These are phyloP conservation scores for Penicillium goetzii DNA, from an alignment of 495 filamentous ascomycete species.

Conservation along the genomic window DNA sequence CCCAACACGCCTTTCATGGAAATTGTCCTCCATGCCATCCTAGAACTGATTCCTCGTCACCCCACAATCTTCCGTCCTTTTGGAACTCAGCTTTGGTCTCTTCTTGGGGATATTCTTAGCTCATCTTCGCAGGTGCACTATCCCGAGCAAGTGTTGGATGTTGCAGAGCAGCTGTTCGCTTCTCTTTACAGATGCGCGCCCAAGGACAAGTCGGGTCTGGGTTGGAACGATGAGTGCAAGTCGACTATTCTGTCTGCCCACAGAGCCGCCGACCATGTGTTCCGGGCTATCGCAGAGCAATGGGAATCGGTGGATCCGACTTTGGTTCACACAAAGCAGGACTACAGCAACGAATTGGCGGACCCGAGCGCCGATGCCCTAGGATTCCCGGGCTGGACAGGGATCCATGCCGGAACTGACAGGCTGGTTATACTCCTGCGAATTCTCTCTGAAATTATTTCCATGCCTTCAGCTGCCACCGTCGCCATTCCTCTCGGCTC, in stretches of 20 bases:
- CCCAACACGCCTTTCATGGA: conserved; percentile 56
- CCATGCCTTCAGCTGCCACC: conserved; percentile 58
- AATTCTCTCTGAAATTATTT: conserved; percentile 59
- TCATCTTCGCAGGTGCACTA: conserved; percentile 39
- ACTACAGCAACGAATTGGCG: conserved; percentile 44
- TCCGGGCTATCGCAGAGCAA: conserved; percentile 75
- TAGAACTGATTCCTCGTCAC: conserved; percentile 71
- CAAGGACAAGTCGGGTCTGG: conserved; percentile 70
- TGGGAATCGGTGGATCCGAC: conserved; percentile 64
- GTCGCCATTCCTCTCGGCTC: conserved; percentile 66
- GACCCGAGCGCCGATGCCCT: conserved; percentile 44
- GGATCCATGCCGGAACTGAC: conserved; percentile 70
- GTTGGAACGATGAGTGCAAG: conserved; percentile 71
- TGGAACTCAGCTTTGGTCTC: conserved; percentile 62
- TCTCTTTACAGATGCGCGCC: conserved; percentile 74
- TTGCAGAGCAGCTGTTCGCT: conserved; percentile 63
- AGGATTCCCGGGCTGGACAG: conserved; percentile 69
- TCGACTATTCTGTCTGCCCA: conserved; percentile 64
- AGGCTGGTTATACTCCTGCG: conserved; percentile 64
- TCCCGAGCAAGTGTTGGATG: conserved; percentile 52
- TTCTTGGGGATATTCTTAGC: conserved; percentile 55
- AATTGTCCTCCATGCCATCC: conserved; percentile 64
- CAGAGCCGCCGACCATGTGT: conserved; percentile 69
- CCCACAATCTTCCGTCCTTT: conserved; percentile 80
- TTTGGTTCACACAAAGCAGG: conserved; percentile 29